Conservation (phyloP, 768 basidiomycete genomes). For the Chalciporus pseudorubinellus region DNA sequence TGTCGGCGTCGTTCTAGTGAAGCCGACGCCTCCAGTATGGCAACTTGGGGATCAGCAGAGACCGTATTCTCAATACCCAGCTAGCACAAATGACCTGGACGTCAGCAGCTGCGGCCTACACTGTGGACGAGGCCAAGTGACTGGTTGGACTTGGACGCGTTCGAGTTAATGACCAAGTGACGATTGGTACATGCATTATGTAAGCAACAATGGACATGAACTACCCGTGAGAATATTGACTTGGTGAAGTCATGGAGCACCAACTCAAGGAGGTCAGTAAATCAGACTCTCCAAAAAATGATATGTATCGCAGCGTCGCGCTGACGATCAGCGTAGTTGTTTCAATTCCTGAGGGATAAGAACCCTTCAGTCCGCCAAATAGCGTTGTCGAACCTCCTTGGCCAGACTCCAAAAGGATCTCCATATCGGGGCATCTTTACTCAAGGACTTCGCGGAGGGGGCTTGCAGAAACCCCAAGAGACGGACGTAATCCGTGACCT, state of each 20-base stretch:
- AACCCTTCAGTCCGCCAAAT: slow-evolving; percentile 88
- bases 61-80: neutral
- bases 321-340: slow-evolving; percentile 49
- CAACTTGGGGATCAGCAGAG: neutral
- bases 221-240: slow-evolving; percentile 21
- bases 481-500: slow-evolving; percentile 73
- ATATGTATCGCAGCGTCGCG: neutral
- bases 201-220: slow-evolving; percentile 14
- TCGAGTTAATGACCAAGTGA: neutral
- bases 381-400: slow-evolving; percentile 79
- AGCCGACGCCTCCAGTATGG: neutral
- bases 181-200: slow-evolving; percentile 22
- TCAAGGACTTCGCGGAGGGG: slow-evolving; percentile 52
- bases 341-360: slow-evolving; percentile 80
- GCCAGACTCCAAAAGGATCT: slow-evolving; percentile 71
- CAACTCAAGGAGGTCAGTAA: slow-evolving; percentile 40
- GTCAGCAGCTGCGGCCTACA: neutral
- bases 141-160: slow-evolving; percentile 11
- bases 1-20: slow-evolving; percentile 26
- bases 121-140: neutral
- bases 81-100: neutral
- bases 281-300: neutral
- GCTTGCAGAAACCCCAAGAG: slow-evolving; percentile 58
- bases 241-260: slow-evolving; percentile 29
- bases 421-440: slow-evolving; percentile 77